phyloP scores from a whole-genome alignment of 1,284 basidiomycete species.

The Neonothopanus nambi region DNA sequence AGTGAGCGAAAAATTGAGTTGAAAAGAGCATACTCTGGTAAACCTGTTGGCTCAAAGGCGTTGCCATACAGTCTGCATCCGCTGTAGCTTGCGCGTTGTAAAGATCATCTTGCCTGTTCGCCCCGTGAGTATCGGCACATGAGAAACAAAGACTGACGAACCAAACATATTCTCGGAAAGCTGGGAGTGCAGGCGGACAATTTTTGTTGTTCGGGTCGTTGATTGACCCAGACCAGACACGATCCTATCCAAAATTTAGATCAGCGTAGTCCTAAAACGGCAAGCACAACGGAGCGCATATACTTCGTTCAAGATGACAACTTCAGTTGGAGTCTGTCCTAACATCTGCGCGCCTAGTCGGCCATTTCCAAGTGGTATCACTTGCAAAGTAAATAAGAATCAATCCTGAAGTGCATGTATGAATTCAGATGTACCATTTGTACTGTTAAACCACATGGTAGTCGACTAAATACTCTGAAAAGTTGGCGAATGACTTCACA shows the following conservation, averaged over 20 bases:
- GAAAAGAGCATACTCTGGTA: constrained; percentile 12
- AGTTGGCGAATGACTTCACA: neutral
- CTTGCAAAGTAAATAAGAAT: neutral
- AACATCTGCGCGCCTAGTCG: constrained; percentile 16
- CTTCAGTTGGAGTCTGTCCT: constrained; percentile 13
- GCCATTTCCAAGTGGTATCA: constrained; percentile 18
- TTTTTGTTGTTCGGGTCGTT: constrained; percentile 18
- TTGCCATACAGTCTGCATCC: constrained; percentile 15
- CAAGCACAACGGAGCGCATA: neutral
- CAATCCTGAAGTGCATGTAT: neutral
- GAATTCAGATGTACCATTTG: constrained; percentile 15
- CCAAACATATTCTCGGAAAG: constrained; percentile 15
- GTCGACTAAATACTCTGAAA: constrained; percentile 4
- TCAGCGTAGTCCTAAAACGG: neutral
- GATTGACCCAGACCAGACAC: constrained; percentile 19
- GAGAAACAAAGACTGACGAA: neutral
- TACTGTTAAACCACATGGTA: constrained; percentile 17
- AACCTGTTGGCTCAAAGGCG: constrained; percentile 16
- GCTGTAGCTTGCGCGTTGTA: constrained; percentile 11
- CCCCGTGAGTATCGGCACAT: neutral
- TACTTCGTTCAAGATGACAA: constrained; percentile 17
- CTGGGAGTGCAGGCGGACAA: constrained; percentile 11
- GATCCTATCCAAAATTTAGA: constrained; percentile 12
- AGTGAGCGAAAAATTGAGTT: neutral
- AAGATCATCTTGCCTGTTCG: constrained; percentile 15